Base-by-base conservation (phyloP, 352 stramenopile genomes). In the Pythium oligandrum region DNA sequence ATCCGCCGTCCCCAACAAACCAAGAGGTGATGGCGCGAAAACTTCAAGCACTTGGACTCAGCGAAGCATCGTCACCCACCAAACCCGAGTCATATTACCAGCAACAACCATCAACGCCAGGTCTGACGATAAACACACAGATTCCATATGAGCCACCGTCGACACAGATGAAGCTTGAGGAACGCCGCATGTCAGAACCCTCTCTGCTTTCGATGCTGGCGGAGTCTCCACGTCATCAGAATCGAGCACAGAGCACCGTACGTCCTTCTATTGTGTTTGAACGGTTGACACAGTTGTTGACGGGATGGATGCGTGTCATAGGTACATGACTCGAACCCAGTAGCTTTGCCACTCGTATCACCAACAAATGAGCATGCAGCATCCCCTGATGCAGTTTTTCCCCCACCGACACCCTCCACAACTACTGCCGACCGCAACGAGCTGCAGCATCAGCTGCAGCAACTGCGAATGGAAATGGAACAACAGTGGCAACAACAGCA, bases 21-120 rank as follows among this genome's bases (percentile, higher is more conserved):
- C 72, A 83, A 43, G 67, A 79, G 26, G 63, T 75, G 6, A 68
- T 70, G 5, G 30, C 77, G 7, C 59, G 66, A 9, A 78, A 79
- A 46, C 67, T 82, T 33, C 60, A 79, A 57, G 56, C 66, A 38
- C 50, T 77, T 0, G 61, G 61, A 0, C 67, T 76, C 12, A 45
- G 37, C 1, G 59, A 42, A 12, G 8, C 50, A 32, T 8, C 51
- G 32, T 56, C 48, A 31, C 48, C 53, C 0, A 47, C 9, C 6
- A 56, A 51, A 31, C 12, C 10, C 5, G 48, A 45, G 2, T 30
- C 9, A 34, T 8, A 59, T 42, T 8, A 9, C 26, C 32, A 6
- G 45, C 12, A 4, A 51, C 3, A 3, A 40, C 55, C 3, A 9
- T 42, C 34, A 9, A 48, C 46, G 0, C 46, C 44, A 26, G 32